These are phyloP conservation scores for Penicillium chermesinum DNA, from an alignment of 495 filamentous ascomycete species.

Conservation along the genomic window DNA sequence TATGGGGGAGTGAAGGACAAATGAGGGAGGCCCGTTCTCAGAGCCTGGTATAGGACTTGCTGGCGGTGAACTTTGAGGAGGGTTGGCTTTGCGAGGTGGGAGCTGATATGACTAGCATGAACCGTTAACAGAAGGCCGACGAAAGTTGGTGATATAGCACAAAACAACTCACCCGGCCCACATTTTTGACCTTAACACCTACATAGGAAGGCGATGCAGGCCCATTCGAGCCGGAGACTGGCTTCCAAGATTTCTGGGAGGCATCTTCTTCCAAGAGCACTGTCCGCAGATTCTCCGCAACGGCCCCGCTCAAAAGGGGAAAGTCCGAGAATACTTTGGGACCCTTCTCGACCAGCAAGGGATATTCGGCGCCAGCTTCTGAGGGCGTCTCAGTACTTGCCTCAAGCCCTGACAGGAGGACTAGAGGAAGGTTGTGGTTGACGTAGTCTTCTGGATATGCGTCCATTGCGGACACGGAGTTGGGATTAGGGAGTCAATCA, in stretches of 20 bases:
- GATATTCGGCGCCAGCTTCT: slow-evolving; percentile 26
- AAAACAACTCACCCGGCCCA: slow-evolving; percentile 66
- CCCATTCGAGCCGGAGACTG: slow-evolving; percentile 32
- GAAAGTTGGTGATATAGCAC: slow-evolving; percentile 3
- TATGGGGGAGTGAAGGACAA: slow-evolving; percentile 74
- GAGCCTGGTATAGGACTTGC: slow-evolving; percentile 44
- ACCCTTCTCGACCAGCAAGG: slow-evolving; percentile 54
- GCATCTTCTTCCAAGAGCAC: slow-evolving; percentile 64
- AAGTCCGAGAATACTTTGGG: slow-evolving; percentile 62
- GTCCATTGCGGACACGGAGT: slow-evolving; percentile 64
- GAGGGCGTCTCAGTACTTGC: slow-evolving; percentile 21
- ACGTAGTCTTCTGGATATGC: slow-evolving; percentile 77
- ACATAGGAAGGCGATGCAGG: slow-evolving; percentile 15
- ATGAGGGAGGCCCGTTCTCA: slow-evolving; percentile 39
- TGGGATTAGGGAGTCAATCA: slow-evolving; percentile 27
- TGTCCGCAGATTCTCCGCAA: slow-evolving; percentile 61
- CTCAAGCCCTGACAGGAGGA: slow-evolving; percentile 72
- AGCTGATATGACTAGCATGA: slow-evolving; percentile 50
- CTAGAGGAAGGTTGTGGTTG: slow-evolving; percentile 73
- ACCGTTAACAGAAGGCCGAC: slow-evolving; percentile 15
- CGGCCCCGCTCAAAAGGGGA: slow-evolving; percentile 56
- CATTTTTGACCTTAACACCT: slow-evolving; percentile 59
- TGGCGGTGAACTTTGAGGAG: slow-evolving; percentile 46
- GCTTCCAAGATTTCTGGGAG: slow-evolving; percentile 55
- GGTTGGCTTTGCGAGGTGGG: slow-evolving; percentile 58